Evolutionary conservation across 495 filamentous ascomycete genomes (phyloP).

Genomic region (Penicillium diatomitis): DNA sequence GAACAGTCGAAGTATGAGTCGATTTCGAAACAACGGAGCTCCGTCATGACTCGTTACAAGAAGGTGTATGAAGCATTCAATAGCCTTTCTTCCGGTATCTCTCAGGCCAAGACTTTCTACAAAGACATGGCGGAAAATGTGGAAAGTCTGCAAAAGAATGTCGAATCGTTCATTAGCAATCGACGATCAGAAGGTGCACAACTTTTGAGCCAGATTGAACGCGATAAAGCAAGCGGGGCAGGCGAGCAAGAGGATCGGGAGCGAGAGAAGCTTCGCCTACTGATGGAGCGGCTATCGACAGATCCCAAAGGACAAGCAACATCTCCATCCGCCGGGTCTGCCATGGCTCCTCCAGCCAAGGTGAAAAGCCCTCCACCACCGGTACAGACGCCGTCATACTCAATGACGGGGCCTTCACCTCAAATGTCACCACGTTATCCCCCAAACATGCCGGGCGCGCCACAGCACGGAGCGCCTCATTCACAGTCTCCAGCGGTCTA

Average conservation of each 20-base stretch:
- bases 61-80: conserved; percentile 88
- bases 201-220: conserved; percentile 79
- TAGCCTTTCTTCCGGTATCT: conserved; percentile 75
- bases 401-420: conserved; percentile 24
- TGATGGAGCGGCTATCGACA: conserved; percentile 95
- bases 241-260: conserved; percentile 74
- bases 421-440: conserved; percentile 42
- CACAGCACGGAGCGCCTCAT: conserved; percentile 21
- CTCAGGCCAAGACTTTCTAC: conserved; percentile 86
- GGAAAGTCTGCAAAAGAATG: conserved; percentile 90
- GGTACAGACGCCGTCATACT: conserved; percentile 32
- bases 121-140: conserved; percentile 92
- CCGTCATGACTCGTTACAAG: conserved; percentile 81
- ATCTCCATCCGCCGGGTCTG: conserved; percentile 30
- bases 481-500: conserved; percentile 37
- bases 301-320: conserved; percentile 45
- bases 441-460: conserved; percentile 23
- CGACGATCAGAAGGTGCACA: conserved; percentile 85
- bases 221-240: conserved; percentile 56
- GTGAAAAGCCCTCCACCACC: conserved; percentile 37
- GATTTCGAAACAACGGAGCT: conserved; percentile 71
- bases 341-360: conserved; percentile 28
- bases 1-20: conserved; percentile 92
- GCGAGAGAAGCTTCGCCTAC: conserved; percentile 69
- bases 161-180: conserved; percentile 94